Evolutionary conservation across 169 alveolate genomes (phyloP).

Genomic region (Miamiensis avidus): DNA sequence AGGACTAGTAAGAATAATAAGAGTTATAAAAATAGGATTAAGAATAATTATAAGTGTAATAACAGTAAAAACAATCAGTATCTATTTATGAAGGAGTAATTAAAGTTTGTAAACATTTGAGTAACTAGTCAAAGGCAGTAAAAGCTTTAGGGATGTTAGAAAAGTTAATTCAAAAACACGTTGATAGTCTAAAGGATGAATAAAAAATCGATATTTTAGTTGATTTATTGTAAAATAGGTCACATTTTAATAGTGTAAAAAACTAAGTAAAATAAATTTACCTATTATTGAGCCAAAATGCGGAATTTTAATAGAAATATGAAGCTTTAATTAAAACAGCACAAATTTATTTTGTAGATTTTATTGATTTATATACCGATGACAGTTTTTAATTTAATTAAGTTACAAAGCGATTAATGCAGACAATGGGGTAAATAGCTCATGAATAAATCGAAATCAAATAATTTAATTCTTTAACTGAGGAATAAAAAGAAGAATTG

Average conservation of each 20-base stretch:
- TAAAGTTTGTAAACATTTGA: background rate
- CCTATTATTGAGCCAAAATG: no score
- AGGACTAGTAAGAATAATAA: background rate
- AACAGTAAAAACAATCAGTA: no score
- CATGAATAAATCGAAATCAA: background rate
- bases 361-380: background rate
- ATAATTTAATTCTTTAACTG: no score
- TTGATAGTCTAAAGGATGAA: no score
- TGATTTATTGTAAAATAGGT: background rate
- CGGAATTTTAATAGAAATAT: background rate
- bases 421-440: background rate
- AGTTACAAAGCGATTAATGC: no score
- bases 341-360: no score
- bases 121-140: background rate
- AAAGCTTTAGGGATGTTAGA: background rate
- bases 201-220: background rate
- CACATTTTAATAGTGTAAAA: no score
- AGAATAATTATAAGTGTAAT: no score
- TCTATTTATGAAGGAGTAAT: background rate
- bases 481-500: background rate
- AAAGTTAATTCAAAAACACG: background rate
- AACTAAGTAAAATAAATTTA: background rate
- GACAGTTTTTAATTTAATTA: background rate
- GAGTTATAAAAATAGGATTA: no score
- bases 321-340: no score